Conservation (phyloP, 495 filamentous ascomycete genomes). For the Clavariopsis aquatica region DNA sequence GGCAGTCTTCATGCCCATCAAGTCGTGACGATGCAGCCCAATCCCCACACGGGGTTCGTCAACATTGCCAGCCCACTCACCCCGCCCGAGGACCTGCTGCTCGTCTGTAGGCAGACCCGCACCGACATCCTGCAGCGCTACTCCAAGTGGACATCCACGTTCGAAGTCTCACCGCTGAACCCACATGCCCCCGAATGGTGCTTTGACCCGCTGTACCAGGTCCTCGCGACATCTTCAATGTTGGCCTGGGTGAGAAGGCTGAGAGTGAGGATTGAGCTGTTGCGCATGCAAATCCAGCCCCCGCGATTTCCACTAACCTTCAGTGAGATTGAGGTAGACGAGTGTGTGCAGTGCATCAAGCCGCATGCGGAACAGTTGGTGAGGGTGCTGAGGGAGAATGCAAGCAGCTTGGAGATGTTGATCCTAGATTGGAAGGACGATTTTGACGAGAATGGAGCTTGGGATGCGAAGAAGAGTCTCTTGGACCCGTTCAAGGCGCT, state of each 20-base stretch:
- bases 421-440: constrained; percentile 8
- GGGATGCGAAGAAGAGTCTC: neutral
- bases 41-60: neutral
- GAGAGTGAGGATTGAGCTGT: neutral
- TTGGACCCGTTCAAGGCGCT: constrained; percentile 3
- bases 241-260: neutral
- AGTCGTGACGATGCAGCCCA: neutral
- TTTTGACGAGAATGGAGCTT: constrained; percentile 2
- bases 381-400: neutral
- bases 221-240: neutral
- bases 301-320: neutral
- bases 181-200: neutral
- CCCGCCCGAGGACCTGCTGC: neutral
- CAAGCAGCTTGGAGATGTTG: neutral
- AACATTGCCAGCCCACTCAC: neutral
- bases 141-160: neutral
- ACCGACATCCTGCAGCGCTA: neutral
- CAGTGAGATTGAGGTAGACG: neutral
- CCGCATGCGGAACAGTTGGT: neutral
- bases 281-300: neutral
- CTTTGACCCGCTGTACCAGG: constrained; percentile 7
- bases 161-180: neutral
- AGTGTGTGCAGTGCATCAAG: neutral
- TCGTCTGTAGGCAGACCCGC: constrained; percentile 1
- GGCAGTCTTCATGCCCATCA: neutral